Percentiles rank a stretch among this genome's conserved stretches.
Conservation (phyloP, 306 rosid genomes). For the Fragaria nilgerrensis region DNA sequence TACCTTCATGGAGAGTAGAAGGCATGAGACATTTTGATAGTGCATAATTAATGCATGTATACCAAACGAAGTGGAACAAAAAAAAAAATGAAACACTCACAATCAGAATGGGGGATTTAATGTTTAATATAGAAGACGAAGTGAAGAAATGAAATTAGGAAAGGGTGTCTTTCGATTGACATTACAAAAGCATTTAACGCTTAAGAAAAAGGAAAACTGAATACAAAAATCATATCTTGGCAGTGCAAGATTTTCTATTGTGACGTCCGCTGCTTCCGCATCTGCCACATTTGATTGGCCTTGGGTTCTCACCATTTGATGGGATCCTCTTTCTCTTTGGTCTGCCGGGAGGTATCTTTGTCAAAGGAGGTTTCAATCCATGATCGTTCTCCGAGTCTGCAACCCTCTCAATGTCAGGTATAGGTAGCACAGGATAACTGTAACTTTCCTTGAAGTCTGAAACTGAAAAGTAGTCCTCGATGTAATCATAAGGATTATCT, state of each 20-base stretch:
- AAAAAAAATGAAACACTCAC: too few relatives aligned
- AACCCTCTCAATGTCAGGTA: not conserved
- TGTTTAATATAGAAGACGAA: too few relatives aligned
- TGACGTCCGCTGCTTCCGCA: not conserved
- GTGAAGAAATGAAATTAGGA: too few relatives aligned
- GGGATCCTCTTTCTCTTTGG: not conserved
- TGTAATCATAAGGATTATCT: not conserved
- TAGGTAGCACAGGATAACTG: not conserved
- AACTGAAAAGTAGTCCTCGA: not conserved
- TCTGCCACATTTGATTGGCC: not conserved
- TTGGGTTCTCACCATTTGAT: not conserved
- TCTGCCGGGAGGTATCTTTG: not conserved
- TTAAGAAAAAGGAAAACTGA: not conserved
- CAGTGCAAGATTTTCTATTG: not conserved
- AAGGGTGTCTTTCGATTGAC: too few relatives aligned
- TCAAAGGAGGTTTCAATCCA: not conserved
- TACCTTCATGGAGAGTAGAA: too few relatives aligned
- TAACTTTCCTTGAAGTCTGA: not conserved
- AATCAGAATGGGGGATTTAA: too few relatives aligned
- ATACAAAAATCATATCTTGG: not conserved
- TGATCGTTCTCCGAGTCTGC: not conserved
- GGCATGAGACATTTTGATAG: too few relatives aligned
- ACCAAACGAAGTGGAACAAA: too few relatives aligned
- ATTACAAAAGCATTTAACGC: not conserved
- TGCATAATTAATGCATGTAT: too few relatives aligned